Base-by-base conservation (phyloP, 768 basidiomycete genomes). In the Lanmaoa pseudosensibilis region DNA sequence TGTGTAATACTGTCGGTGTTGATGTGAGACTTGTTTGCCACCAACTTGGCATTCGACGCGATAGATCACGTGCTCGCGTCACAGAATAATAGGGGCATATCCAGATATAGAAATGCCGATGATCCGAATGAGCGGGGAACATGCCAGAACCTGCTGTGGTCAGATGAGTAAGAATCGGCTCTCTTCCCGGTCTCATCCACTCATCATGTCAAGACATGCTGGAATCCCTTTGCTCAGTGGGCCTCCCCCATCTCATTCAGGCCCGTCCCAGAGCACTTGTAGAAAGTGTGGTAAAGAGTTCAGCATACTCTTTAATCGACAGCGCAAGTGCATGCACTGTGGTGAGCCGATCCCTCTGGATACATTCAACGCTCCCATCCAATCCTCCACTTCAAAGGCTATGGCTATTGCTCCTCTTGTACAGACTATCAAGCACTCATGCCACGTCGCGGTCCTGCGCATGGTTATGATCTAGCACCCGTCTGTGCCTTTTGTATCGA, bases 401-500 rank as follows among this genome's bases (percentile, higher is more conserved):
- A 83, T 69, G 71, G 75, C 6, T 92, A 89, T 65, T 92, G 90
- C 65, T 78, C 83, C 37, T 83, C 79, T 41, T 92, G 90, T 69
- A 77, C 84, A 2, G 90, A 91, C 65, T 90, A 81, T 68, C 86
- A 86, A 65, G 90, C 88, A 1, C 76, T 92, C 39, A 83, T 90
- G 83, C 90, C 90, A n/a, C 78, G 87, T 9, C 59, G 64, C 25
- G 59, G 65, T 9, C 80, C 80, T 11, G 44, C 70, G 11, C 79
- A 75, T 33, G 90, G 90, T 5, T 86, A 91, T 68, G 87, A 88
- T 64, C 65, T 75, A 9, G 79, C 82, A 58, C 72, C 77, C 27
- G 90, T 92, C 34, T 92, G 90, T 64, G 85, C 76, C 1, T 89
- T 75, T 67, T 92, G 90, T 69, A 84, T 90, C 50, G 88, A 91